Evolutionary conservation across 1,284 basidiomycete genomes (phyloP), one percentile per base, ranked within the genome.

Genomic region (Ceratobasidium theobromae): DNA sequence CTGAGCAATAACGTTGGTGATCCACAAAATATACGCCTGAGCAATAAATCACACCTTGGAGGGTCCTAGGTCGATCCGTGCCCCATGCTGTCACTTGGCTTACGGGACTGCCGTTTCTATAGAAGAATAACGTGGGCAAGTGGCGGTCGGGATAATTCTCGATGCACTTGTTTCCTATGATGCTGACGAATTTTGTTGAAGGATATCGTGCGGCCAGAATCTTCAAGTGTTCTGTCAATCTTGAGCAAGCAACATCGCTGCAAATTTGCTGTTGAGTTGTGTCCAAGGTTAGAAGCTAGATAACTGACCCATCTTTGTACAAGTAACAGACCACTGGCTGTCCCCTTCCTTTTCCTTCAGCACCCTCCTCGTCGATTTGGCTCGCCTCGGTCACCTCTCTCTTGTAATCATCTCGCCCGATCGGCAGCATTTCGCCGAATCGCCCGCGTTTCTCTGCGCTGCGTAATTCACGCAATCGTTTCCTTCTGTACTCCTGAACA

Each of bases 161-260:
- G 72, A 99, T 98, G 79, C 96, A 98, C 77, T 96, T 93, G 77
- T 93, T 86, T 30, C 95, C 95, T 1, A 96, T 86, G 72, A 99
- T 98, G 38, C 91, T 93, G 69, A 98, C 91, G 73, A 99, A 98
- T 77, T 98, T 98, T 8, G 95, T 93, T 27, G 88, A 86, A 1
- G 95, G 92, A 76, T 98, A 89, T 62, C 87, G 86, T 28, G 81
- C 80, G 0, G 96, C 94, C 1, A 98, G 80, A 0, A 81, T 82
- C 16, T 82, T 81, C 33, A 99, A 78, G 64, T 95, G 89, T 33
- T 82, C 79, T 51, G 84, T 84, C 8, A 95, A 79, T 51, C 88
- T 85, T 67, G 93, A 87, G 66, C 92, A 95, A 53, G 87, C 82
- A 18, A 87, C 85, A 52, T 95, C 82, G 5, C 93, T 95, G 72